A percentile compares a stretch with the other conserved stretches of the same genome.
These are phyloP conservation scores for Solanum virginianum DNA, from an alignment of 257 asterid genomes.

Conservation along the genomic window DNA sequence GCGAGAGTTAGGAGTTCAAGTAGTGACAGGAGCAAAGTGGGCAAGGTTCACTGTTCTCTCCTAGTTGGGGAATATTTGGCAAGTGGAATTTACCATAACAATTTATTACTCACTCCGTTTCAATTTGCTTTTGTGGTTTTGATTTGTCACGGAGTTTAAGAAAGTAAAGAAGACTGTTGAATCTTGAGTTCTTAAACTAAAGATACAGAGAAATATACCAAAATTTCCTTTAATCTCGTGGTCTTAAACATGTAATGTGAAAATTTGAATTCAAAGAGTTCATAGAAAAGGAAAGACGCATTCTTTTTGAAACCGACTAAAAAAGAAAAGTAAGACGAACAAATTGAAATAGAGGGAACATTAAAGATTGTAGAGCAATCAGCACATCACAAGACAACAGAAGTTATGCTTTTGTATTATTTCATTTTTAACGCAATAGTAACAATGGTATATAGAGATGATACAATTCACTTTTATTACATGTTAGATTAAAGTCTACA, in stretches of 20 bases:
- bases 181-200: neutral
- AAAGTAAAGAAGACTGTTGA: neutral
- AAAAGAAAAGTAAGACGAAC: neutral
- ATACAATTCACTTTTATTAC: neutral
- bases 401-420: neutral
- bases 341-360: neutral
- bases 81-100: neutral
- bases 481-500: neutral
- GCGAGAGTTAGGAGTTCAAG: neutral
- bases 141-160: neutral
- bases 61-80: neutral
- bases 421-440: neutral
- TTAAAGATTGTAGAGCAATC: neutral
- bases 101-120: neutral
- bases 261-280: neutral
- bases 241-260: neutral
- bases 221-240: neutral
- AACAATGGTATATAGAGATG: neutral
- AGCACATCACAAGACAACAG: neutral
- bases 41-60: neutral
- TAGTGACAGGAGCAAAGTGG: neutral
- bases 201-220: neutral
- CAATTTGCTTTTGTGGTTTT: neutral
- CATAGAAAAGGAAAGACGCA: neutral
- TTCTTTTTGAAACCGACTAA: neutral